Conservation (phyloP, 352 stramenopile genomes). For the Globisporangium alternatum region DNA sequence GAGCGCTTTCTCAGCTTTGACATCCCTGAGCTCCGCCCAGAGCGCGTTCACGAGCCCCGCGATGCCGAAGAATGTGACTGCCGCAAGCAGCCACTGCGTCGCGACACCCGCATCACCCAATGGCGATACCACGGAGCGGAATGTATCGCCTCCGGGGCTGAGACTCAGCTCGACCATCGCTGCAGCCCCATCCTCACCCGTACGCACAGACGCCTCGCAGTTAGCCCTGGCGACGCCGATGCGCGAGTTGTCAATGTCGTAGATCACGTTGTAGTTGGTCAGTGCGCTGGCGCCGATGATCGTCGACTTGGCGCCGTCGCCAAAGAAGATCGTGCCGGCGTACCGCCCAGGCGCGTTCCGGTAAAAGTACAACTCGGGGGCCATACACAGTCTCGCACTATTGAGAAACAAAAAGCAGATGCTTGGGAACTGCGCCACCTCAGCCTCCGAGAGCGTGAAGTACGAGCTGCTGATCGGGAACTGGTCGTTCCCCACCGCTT, state of each 20-base stretch:
- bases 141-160: conserved; percentile 60
- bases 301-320: conserved; percentile 51
- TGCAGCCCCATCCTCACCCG: conserved; percentile 6
- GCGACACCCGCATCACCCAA: conserved; percentile 35
- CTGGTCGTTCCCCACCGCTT: conserved; percentile 37
- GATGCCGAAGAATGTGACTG: conserved; percentile 39
- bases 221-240: conserved; percentile 58
- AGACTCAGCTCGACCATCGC: conserved; percentile 46
- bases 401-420: conserved; percentile 78
- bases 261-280: conserved; percentile 73
- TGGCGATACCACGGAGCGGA: conserved; percentile 21
- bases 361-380: conserved; percentile 48
- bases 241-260: conserved; percentile 70
- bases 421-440: conserved; percentile 36
- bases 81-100: conserved; percentile 37
- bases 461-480: conserved; percentile 44
- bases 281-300: conserved; percentile 72
- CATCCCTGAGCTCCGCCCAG: conserved; percentile 34
- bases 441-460: conserved; percentile 30
- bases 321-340: conserved; percentile 70
- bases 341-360: conserved; percentile 33
- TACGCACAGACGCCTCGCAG: conserved; percentile 30
- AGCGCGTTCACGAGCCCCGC: conserved; percentile 48
- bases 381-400: conserved; percentile 49
- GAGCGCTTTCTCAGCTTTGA: not conserved